These are phyloP conservation scores for Kazachstania sp. DNA, from an alignment of 1,139 yeast species.

Conservation along the genomic window DNA sequence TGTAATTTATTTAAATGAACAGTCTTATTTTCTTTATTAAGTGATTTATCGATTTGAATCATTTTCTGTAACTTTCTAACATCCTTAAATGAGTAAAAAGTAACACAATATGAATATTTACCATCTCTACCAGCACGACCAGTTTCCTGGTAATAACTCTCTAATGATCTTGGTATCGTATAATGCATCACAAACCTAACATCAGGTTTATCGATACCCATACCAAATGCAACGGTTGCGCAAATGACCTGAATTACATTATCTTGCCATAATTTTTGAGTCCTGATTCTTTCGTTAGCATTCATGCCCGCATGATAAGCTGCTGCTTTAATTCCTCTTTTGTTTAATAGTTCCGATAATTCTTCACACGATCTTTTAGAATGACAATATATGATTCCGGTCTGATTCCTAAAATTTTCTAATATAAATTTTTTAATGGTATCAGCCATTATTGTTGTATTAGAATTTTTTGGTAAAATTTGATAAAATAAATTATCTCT, in stretches of 20 bases:
- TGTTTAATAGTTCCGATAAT: conserved; percentile 52
- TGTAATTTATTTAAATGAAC: conserved; percentile 69
- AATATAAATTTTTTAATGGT: conserved; percentile 52
- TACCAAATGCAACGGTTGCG: conserved; percentile 97
- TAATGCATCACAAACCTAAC: conserved; percentile 86
- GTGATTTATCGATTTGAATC: conserved; percentile 67
- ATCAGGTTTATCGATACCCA: conserved; percentile 97
- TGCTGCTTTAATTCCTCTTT: conserved; percentile 57
- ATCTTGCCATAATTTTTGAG: conserved; percentile 77
- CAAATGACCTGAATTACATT: conserved; percentile 71
- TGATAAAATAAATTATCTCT: conserved; percentile 77
- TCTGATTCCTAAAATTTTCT: conserved; percentile 43
- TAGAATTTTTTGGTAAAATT: conserved; percentile 54
- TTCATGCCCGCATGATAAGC: conserved; percentile 93
- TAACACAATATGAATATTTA: conserved; percentile 62
- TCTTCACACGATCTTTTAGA: conserved; percentile 83
- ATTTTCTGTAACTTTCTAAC: conserved; percentile 63
- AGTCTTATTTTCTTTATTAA: conserved; percentile 56
- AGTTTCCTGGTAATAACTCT: conserved; percentile 95
- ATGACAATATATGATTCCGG: conserved; percentile 91
- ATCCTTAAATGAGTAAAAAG: conserved; percentile 73
- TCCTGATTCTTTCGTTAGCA: conserved; percentile 56
- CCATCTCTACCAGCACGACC: conserved; percentile 99
- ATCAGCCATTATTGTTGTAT: conserved; percentile 37
- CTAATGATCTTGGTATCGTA: conserved; percentile 83